Conservation (phyloP, 208 protist genomes). For the Leishmania mexicana region DNA sequence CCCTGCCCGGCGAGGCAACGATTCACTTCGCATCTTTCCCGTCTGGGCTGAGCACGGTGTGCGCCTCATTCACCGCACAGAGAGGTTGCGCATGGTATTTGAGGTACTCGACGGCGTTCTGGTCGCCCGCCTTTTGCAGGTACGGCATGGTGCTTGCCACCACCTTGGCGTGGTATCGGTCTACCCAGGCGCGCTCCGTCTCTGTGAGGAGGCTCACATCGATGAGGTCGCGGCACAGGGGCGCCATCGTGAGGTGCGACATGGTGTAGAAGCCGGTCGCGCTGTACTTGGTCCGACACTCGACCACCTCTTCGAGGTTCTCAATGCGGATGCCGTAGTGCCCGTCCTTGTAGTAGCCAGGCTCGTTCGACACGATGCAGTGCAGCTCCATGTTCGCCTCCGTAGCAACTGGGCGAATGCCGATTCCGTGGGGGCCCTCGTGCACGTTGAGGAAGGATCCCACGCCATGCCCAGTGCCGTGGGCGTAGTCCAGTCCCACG, state of each 20-base stretch:
- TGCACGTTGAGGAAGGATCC: conserved; percentile 97
- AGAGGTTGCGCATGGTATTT: conserved; percentile 67
- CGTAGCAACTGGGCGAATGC: conserved; percentile 44
- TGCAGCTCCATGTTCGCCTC: conserved; percentile 58
- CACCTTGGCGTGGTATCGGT: conserved; percentile 80
- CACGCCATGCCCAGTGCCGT: conserved; percentile 97
- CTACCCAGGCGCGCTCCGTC: conserved; percentile 70
- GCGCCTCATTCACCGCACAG: conserved; percentile 10
- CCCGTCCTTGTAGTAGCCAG: conserved; percentile 98
- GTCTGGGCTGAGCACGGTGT: background rate
- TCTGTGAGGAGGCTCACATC: conserved; percentile 70
- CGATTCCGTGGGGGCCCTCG: conserved; percentile 93
- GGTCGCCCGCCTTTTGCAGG: conserved; percentile 52
- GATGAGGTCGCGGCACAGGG: conserved; percentile 91
- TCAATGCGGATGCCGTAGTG: conserved; percentile 98
- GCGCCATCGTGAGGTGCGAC: conserved; percentile 87
- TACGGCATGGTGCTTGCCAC: conserved; percentile 41
- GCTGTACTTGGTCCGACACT: conserved; percentile 53
- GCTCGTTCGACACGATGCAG: conserved; percentile 92
- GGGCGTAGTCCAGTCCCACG: conserved; percentile 94
- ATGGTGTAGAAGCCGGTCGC: conserved; percentile 73
- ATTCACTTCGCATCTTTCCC: background rate
- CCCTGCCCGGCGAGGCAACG: background rate
- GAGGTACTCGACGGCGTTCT: conserved; percentile 64
- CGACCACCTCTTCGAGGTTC: conserved; percentile 94